Conservation (phyloP, 768 basidiomycete genomes). For the Pleurotus tuoliensis region DNA sequence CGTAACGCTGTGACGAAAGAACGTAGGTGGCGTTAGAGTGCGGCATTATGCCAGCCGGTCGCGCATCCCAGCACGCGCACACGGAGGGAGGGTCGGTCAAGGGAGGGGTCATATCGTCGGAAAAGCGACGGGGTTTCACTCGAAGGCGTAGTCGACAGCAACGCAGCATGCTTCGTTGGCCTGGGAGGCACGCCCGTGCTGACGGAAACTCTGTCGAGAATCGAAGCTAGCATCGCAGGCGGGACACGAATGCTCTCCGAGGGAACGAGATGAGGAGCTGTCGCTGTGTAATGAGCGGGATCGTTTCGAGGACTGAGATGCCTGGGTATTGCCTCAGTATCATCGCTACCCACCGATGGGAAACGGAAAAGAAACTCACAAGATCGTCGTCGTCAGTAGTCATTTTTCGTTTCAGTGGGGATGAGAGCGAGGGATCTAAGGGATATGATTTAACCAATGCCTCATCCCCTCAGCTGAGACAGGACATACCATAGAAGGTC, state of each 20-base stretch:
- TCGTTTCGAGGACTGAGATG: conserved; percentile 54
- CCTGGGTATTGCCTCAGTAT: conserved; percentile 21
- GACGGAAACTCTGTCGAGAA: conserved; percentile 52
- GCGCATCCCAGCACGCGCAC: conserved; percentile 6
- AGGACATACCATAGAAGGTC: conserved; percentile 31
- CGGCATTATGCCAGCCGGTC: conserved; percentile 7
- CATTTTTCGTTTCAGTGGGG: conserved; percentile 50
- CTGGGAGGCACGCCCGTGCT: conserved; percentile 51
- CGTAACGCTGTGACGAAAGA: conserved; percentile 1
- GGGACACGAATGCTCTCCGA: conserved; percentile 61
- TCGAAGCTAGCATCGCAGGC: conserved; percentile 71
- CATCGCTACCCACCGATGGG: neutral
- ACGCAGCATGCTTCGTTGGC: conserved; percentile 68
- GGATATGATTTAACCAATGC: neutral
- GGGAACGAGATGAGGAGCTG: conserved; percentile 19
- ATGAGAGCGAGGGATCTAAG: conserved; percentile 26
- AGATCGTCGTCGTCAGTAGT: conserved; percentile 37
- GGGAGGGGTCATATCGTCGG: neutral
- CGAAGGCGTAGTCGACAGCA: conserved; percentile 74
- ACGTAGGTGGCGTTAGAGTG: conserved; percentile 6
- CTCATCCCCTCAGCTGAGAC: neutral
- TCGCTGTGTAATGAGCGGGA: conserved; percentile 36
- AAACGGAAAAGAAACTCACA: conserved; percentile 24
- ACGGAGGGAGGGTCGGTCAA: neutral
- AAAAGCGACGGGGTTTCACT: conserved; percentile 26